phyloP scores from a whole-genome alignment of 495 filamentous ascomycete genomes.

The Cercophora newfieldiana region DNA sequence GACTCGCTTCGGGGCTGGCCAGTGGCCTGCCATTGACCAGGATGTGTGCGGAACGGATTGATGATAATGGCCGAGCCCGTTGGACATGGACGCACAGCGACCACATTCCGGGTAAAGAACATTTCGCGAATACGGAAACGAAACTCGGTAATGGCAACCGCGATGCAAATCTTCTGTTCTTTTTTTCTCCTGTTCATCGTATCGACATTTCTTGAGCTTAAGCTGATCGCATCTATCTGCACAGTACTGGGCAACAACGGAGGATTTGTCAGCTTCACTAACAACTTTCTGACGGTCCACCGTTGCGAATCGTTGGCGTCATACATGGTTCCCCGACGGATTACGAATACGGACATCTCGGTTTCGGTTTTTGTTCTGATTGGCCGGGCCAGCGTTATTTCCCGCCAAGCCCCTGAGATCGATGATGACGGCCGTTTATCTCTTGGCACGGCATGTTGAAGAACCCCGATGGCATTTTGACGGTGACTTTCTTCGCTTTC shows the following conservation, averaged over 20 bases:
- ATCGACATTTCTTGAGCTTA: no score
- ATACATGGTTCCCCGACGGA: neutral
- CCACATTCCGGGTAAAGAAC: neutral
- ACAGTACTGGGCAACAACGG: no score
- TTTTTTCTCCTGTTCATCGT: no score
- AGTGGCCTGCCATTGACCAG: neutral
- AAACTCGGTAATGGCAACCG: neutral
- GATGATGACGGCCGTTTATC: neutral
- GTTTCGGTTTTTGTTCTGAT: neutral
- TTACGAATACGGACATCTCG: neutral
- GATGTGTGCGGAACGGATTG: no score
- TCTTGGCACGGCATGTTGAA: neutral
- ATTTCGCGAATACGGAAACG: neutral
- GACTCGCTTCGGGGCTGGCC: neutral
- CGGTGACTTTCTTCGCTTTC: conserved; percentile 17
- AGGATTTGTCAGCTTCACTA: no score
- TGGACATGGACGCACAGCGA: neutral
- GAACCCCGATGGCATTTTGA: neutral
- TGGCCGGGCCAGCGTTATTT: neutral
- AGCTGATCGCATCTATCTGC: no score
- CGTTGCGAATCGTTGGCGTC: neutral
- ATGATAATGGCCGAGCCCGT: no score
- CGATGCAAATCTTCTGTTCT: no score
- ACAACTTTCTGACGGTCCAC: neutral
- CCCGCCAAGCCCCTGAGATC: neutral